Percentiles rank a stretch among this genome's conserved stretches.
phyloP scores from a whole-genome alignment of 495 filamentous ascomycete species.

The Talaromyces thailandensis region DNA sequence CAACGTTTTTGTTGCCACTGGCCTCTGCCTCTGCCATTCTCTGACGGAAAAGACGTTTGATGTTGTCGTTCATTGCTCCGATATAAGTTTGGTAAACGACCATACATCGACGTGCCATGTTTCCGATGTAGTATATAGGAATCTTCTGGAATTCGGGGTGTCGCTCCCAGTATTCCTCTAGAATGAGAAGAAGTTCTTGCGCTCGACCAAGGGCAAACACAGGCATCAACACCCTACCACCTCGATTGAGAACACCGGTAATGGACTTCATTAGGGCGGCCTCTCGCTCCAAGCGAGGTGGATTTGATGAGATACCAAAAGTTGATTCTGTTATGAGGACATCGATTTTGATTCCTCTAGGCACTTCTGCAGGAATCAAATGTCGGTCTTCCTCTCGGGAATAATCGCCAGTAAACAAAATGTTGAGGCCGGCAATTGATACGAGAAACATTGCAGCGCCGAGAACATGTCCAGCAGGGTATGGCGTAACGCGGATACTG shows the following conservation, averaged over 20 bases:
- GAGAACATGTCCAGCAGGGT: constrained; percentile 91
- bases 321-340: constrained; percentile 96
- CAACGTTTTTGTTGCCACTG: constrained; percentile 58
- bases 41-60: constrained; percentile 81
- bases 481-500: constrained; percentile 91
- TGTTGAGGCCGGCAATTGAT: constrained; percentile 90
- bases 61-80: constrained; percentile 97
- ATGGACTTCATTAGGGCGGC: constrained; percentile 90
- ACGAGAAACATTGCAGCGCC: constrained; percentile 98
- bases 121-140: constrained; percentile 95
- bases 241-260: constrained; percentile 78
- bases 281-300: constrained; percentile 82
- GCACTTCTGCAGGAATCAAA: constrained; percentile 83
- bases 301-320: constrained; percentile 86
- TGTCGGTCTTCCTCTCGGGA: constrained; percentile 90
- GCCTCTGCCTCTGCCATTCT: constrained; percentile 81
- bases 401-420: constrained; percentile 96
- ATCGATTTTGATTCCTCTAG: constrained; percentile 77
- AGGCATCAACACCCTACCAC: constrained; percentile 87
- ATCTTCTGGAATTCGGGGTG: constrained; percentile 79
- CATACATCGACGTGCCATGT: constrained; percentile 93
- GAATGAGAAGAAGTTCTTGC: constrained; percentile 86
- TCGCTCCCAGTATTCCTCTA: constrained; percentile 93
- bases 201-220: constrained; percentile 91
- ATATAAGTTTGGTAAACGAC: constrained; percentile 97